Conservation (phyloP, 306 rosid species). For the Lagenaria siceraria region DNA sequence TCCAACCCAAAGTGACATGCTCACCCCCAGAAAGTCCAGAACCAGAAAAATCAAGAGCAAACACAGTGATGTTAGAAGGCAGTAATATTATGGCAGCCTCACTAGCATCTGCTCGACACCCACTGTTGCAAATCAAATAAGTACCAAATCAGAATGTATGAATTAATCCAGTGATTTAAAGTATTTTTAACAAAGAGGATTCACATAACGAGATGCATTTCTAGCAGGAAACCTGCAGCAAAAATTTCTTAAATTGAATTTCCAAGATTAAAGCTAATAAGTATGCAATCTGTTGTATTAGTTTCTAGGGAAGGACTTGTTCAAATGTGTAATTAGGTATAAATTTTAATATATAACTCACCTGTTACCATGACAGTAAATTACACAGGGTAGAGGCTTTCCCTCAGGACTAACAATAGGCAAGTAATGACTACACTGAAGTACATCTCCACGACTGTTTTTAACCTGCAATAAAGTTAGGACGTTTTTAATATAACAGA, state of each 20-base stretch:
- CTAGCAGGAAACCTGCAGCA: not conserved
- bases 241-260: not conserved
- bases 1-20: slow-evolving; percentile 88
- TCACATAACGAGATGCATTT: not conserved
- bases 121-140: slow-evolving; percentile 43
- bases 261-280: not conserved
- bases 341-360: slow-evolving; percentile 11
- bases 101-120: slow-evolving; percentile 93
- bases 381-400: slow-evolving; percentile 90
- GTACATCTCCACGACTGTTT: slow-evolving; percentile 72
- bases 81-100: slow-evolving; percentile 91
- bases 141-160: slow-evolving; percentile 17
- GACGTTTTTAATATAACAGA: not conserved
- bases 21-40: slow-evolving; percentile 97
- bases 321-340: not conserved
- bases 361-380: slow-evolving; percentile 99
- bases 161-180: not conserved
- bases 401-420: slow-evolving; percentile 85
- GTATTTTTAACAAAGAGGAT: not conserved
- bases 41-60: slow-evolving; percentile 88
- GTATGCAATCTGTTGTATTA: not conserved
- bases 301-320: not conserved
- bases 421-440: slow-evolving; percentile 79
- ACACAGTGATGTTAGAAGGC: slow-evolving; percentile 94
- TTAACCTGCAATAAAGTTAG: slow-evolving; percentile 42